A percentile compares a stretch with the other conserved stretches of the same genome.
Evolutionary conservation across 345 rosid genomes (phyloP).

Genomic region (Aethionema arabicum): DNA sequence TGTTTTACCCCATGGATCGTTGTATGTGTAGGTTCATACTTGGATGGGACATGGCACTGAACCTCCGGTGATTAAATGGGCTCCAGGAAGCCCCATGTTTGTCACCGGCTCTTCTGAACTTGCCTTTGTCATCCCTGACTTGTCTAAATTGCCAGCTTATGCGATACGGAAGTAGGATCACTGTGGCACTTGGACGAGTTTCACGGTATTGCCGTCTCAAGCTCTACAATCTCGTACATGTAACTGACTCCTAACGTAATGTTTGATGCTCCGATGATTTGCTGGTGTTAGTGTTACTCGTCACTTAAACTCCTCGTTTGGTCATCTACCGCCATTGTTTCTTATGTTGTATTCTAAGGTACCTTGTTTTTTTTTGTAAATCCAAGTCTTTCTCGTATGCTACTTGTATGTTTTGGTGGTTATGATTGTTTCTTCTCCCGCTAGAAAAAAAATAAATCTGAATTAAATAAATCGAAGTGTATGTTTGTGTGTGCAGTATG

Average conservation of each 20-base stretch:
- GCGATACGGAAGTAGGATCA: constrained; percentile 62
- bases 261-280: no score
- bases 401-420: no score
- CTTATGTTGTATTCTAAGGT: no score
- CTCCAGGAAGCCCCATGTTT: constrained; percentile 92
- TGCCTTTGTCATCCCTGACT: constrained; percentile 84
- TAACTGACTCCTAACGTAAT: constrained; percentile 3
- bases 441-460: no score
- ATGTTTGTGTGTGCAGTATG: no score
- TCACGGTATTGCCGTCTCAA: neutral
- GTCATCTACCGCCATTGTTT: no score
- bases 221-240: neutral
- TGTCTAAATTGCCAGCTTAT: constrained; percentile 82
- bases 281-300: constrained; percentile 13
- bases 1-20: neutral
- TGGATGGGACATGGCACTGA: constrained; percentile 78
- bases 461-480: no score
- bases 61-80: constrained; percentile 87
- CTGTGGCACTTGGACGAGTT: neutral
- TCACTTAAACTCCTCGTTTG: neutral
- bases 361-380: no score
- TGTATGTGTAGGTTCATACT: constrained; percentile 63
- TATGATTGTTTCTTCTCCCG: no score
- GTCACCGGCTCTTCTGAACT: constrained; percentile 86
- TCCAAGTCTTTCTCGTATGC: no score